A percentile compares a stretch with the other conserved stretches of the same genome.
Evolutionary conservation across 495 filamentous ascomycete species (phyloP).

Genomic region (Tuber calosporum): DNA sequence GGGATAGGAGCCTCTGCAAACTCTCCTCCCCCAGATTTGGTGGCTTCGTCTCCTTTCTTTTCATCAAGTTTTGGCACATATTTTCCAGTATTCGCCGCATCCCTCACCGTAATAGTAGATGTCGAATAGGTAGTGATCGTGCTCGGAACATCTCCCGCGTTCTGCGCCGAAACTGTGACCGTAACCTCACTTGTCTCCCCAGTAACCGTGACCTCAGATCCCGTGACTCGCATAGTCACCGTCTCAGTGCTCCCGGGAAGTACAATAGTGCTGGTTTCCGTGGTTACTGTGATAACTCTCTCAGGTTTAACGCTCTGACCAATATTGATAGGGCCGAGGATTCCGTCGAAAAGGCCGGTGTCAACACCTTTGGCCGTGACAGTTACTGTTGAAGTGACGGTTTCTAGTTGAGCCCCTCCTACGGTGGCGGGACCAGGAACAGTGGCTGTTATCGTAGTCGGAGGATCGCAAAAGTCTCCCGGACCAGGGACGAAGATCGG

Average conservation of each 20-base stretch:
- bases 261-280: neutral
- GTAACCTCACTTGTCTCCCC: neutral
- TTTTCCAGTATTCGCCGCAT: neutral
- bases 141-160: neutral
- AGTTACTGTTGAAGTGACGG: neutral
- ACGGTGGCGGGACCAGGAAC: neutral
- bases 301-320: neutral
- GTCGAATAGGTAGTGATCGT: neutral
- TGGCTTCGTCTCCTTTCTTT: neutral
- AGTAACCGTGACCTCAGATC: neutral
- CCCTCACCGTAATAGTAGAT: neutral
- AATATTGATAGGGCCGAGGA: neutral
- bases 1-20: neutral
- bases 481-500: neutral
- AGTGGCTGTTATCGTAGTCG: neutral
- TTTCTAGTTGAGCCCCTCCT: neutral
- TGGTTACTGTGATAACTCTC: neutral
- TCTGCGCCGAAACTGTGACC: neutral
- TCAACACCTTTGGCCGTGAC: neutral
- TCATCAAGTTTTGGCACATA: neutral
- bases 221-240: neutral
- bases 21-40: neutral
- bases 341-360: neutral
- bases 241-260: neutral
- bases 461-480: conserved; percentile 1